Evolutionary conservation across 116 monocot species (phyloP), one percentile per base, ranked within the genome.

Genomic region (Cymodocea nodosa): DNA sequence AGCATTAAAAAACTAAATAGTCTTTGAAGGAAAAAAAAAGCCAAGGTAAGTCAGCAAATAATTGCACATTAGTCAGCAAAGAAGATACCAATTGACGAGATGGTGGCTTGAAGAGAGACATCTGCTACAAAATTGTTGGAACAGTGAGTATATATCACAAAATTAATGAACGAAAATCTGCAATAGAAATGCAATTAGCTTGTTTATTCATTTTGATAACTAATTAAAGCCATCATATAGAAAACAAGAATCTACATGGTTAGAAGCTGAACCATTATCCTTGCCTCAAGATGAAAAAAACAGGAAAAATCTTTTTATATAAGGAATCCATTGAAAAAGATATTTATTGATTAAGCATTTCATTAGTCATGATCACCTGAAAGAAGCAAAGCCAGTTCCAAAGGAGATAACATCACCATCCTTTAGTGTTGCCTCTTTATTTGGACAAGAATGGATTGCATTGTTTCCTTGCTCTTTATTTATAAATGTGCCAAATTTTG

Each of bases 371-470:
- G 71, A 56, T 77, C 68, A 94, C 94, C 94, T 94, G 83, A 90
- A 90, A 15, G 81, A 79, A 62, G 90, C 90, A 85, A 69, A 83
- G 52, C 87, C 83, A 35, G 94, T 87, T 71, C 94, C 94, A 79
- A 90, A 94, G 50, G 87, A 81, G 17, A 87, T 77, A 49, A 64
- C 62, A 34, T 85, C 87, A 55, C 79, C 86, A 66, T 90, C 77
- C 40, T 68, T 79, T 22, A 94, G 60, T 22, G 20, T 52, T 22
- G 51, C 69, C 60, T 74, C 83, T 71, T 87, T 69, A 59, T 81
- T 75, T 59, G 85, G 83, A 53, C 51, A 62, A 55, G 90, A 60
- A 37, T 82, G 78, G 48, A 74, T 62, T 59, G 80, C 63, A 62
- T 85, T 81, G 13, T 59, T 52, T 40, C 77, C 86, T 18, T 59